Conservation (phyloP, 1,284 basidiomycete genomes). For the Naganishia albida region DNA sequence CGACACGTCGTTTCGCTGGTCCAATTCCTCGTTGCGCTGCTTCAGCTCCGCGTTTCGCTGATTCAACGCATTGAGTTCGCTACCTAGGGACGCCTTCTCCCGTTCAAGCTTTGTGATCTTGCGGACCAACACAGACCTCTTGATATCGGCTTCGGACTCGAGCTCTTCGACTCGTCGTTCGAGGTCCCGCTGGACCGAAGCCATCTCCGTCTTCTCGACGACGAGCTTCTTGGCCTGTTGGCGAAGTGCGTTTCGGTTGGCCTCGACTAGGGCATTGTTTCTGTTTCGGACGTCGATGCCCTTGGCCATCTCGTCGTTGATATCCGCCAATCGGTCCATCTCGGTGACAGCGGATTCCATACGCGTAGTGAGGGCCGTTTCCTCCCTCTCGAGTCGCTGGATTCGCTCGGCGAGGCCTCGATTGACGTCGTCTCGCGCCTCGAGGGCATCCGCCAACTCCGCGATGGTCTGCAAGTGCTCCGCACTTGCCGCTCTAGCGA, state of each 20-base stretch:
- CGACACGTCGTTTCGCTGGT: not conserved
- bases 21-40: not conserved
- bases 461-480: not conserved
- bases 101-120: conserved; percentile 1
- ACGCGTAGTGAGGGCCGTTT: not conserved
- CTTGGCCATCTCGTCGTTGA: not conserved
- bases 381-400: not conserved
- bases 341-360: not conserved
- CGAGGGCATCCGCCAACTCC: not conserved
- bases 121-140: not conserved
- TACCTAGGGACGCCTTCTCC: not conserved
- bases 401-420: not conserved
- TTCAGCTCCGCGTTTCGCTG: not conserved
- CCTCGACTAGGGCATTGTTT: not conserved
- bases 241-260: not conserved
- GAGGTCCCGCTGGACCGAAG: not conserved
- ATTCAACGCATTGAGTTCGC: not conserved
- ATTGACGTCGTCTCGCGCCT: not conserved
- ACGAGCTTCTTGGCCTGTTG: not conserved
- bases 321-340: not conserved
- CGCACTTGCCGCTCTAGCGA: not conserved
- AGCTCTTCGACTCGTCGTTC: not conserved
- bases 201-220: not conserved
- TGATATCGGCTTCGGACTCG: not conserved
- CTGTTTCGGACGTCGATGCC: not conserved